phyloP scores from a whole-genome alignment of 2,329 filamentous ascomycete genomes.

The Colletotrichum lentis region DNA sequence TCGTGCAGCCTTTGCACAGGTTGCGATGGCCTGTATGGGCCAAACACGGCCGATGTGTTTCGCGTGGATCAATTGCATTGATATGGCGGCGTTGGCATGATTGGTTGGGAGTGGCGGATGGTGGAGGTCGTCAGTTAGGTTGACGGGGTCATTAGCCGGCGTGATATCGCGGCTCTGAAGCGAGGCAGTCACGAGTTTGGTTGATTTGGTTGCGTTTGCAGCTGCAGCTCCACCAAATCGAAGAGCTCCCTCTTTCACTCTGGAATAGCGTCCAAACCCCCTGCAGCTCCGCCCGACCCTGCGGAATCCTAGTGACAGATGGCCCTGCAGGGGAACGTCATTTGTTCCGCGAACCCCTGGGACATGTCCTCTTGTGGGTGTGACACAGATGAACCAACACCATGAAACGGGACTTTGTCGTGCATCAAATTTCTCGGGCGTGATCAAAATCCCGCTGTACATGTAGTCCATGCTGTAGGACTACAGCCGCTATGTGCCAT shows the following conservation, averaged over 20 bases:
- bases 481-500: neutral
- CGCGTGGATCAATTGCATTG: constrained; percentile 45
- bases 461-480: neutral
- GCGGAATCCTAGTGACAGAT: constrained; percentile 21
- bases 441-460: neutral
- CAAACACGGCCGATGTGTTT: constrained; percentile 41
- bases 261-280: constrained; percentile 26
- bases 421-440: neutral
- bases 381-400: constrained; percentile 19
- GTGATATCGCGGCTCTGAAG: constrained; percentile 16
- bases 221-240: constrained; percentile 32
- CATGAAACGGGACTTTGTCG: constrained; percentile 5
- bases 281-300: constrained; percentile 32
- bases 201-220: constrained; percentile 22
- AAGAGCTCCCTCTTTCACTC: constrained; percentile 21
- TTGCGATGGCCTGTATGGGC: constrained; percentile 20
- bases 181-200: neutral
- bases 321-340: constrained; percentile 37
- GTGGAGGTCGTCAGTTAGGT: constrained; percentile 1
- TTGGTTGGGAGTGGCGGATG: constrained; percentile 8
- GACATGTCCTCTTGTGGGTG: constrained; percentile 18
- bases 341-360: constrained; percentile 34
- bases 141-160: constrained; percentile 10
- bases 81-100: constrained; percentile 39
- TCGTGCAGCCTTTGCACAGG: constrained; percentile 19